phyloP scores from a whole-genome alignment of 179 eudicot species.

The Dionaea muscipula region DNA sequence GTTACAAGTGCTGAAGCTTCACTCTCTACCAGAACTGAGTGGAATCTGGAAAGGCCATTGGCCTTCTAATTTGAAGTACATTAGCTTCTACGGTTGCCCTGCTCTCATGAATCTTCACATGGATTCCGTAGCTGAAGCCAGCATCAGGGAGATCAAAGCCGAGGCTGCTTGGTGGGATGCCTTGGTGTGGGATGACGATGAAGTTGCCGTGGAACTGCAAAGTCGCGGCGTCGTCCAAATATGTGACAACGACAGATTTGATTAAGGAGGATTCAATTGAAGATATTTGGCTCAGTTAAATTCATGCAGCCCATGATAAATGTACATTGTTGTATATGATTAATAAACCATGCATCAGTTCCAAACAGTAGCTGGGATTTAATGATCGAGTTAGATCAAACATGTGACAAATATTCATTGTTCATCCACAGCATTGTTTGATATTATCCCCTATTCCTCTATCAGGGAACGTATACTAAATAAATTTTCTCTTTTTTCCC shows the following conservation, averaged over 20 bases:
- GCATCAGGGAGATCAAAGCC: slow-evolving; percentile 15
- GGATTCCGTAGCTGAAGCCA: slow-evolving; percentile 6
- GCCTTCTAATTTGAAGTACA: slow-evolving; percentile 15
- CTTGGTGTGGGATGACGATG: slow-evolving; percentile 15
- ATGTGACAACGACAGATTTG: slow-evolving; percentile 5
- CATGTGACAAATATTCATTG: no score
- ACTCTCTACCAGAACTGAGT: slow-evolving; percentile 12
- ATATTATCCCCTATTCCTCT: no score
- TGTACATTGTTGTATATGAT: no score
- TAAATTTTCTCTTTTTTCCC: no score
- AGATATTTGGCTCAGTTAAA: no score
- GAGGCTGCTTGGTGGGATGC: slow-evolving; percentile 20
- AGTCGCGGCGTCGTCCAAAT: slow-evolving; percentile 4
- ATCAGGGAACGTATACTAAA: no score
- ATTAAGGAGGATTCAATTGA: no score
- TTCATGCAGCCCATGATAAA: no score
- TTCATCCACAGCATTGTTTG: no score
- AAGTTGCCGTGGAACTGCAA: slow-evolving; percentile 1
- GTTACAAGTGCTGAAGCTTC: slow-evolving; percentile 18
- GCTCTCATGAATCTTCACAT: slow-evolving; percentile 13
- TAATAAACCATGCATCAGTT: no score
- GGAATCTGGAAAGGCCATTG: slow-evolving; percentile 15
- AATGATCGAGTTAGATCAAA: no score
- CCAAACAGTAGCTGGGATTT: no score
- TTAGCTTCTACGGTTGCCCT: slow-evolving; percentile 16